Evolutionary conservation across 805 yeast species (phyloP).

Genomic region (Saccharomycodes ludwigii): DNA sequence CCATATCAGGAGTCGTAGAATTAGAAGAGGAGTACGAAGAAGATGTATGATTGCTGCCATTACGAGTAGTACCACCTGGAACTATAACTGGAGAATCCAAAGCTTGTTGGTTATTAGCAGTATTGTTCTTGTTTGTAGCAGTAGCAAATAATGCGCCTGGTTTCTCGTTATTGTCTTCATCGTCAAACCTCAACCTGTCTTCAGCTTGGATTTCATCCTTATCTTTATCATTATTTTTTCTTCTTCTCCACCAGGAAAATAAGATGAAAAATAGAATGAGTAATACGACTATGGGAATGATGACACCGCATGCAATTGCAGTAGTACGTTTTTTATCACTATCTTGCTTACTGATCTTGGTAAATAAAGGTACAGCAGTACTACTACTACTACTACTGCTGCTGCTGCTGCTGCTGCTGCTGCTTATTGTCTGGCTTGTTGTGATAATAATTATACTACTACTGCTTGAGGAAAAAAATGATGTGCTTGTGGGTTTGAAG

Average conservation of each 20-base stretch:
- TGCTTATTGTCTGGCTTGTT: neutral
- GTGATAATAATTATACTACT: neutral
- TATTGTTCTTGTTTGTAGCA: constrained; percentile 16
- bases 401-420: constrained; percentile 21
- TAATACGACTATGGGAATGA: constrained; percentile 51
- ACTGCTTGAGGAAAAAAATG: neutral
- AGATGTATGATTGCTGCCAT: constrained; percentile 31
- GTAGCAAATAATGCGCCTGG: constrained; percentile 23
- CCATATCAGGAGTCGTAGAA: constrained; percentile 37
- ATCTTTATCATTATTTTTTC: constrained; percentile 22
- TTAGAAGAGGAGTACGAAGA: constrained; percentile 38
- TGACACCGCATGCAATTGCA: constrained; percentile 90
- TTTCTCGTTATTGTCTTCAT: constrained; percentile 11
- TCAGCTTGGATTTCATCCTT: constrained; percentile 25
- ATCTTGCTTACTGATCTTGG: constrained; percentile 5
- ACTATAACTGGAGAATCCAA: no score
- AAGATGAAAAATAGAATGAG: constrained; percentile 37
- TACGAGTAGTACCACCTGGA: constrained; percentile 16
- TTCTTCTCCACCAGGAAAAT: constrained; percentile 43
- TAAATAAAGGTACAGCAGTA: constrained; percentile 10
- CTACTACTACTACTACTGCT: constrained; percentile 20
- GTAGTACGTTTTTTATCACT: constrained; percentile 36
- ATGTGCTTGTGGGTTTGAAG: constrained; percentile 2
- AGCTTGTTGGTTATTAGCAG: constrained; percentile 15
- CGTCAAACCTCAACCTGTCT: constrained; percentile 13